Base-by-base conservation (phyloP, 352 stramenopile genomes). In the Halophytophthora polymorphica region DNA sequence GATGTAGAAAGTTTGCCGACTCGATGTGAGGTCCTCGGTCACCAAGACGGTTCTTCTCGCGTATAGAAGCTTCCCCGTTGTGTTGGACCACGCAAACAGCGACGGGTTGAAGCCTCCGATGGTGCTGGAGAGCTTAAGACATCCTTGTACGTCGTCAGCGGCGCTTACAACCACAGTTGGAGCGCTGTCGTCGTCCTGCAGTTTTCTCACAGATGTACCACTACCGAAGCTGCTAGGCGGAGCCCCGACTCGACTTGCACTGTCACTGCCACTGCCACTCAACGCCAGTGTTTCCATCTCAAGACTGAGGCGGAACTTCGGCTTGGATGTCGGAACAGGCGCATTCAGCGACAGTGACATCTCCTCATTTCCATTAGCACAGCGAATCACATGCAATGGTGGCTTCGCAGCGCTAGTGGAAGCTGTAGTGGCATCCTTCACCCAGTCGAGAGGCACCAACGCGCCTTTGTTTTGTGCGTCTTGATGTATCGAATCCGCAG, bases 221-320 rank as follows among this genome's bases (percentile, higher is more conserved):
- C 56, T 65, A 33, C 45, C 13, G 33, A 38, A 3, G 33, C 33
- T 38, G 11, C 11, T 14, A 10, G 11, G 11, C 13, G 33, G 33
- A 38, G 33, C 33, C 11, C 39, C 45, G 44, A 31, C 8, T 31
- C 19, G 19, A 29, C 50, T 25, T 12, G 6, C 35, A 39, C 3
- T 21, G 19, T 49, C 36, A 53, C 14, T 46, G 10, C 2, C n/a
- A 8, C 25, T 31, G 15, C 25, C 52, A 52, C 22, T 22, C 33
- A 65, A 36, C 34, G 61, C 72, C 2, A 83, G 43, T 31, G 69
- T 58, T 13, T 80, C 69, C n/a, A 55, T 50, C 19, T 64, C 69
- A 12, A 83, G 45, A 31, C 50, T 56, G 31, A 79, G 50, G 2
- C 45, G 53, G 22, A 80, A 71, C 31, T 58, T 71, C 8, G 57